Evolutionary conservation across 768 basidiomycete species (phyloP).

Genomic region (Hypholoma fasciculare): DNA sequence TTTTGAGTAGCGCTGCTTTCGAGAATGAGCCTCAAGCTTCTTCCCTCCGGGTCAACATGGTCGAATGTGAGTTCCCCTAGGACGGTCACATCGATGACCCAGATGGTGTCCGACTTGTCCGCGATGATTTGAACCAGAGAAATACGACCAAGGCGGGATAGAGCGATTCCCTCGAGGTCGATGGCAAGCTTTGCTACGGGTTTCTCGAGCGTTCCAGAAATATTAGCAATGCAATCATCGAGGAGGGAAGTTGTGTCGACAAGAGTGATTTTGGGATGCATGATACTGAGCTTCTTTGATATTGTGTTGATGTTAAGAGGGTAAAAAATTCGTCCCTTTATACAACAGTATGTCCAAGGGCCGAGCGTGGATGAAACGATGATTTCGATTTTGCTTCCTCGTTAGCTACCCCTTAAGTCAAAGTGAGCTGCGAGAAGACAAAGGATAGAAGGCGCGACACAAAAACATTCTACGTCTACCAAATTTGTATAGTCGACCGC

Average conservation of each 20-base stretch:
- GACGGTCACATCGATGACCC: conserved; percentile 34
- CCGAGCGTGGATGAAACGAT: too few relatives aligned
- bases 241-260: conserved; percentile 15
- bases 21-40: conserved; percentile 9
- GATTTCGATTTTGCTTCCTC: too few relatives aligned
- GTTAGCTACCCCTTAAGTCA: too few relatives aligned
- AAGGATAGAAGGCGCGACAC: too few relatives aligned
- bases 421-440: too few relatives aligned
- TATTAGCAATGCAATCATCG: conserved; percentile 13
- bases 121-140: conserved; percentile 31
- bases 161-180: conserved; percentile 34
- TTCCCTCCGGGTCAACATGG: conserved; percentile 20
- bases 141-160: conserved; percentile 29
- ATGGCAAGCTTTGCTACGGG: conserved; percentile 23
- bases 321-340: neutral
- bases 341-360: neutral
- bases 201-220: neutral
- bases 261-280: conserved; percentile 5
- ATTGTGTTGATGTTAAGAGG: neutral
- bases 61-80: conserved; percentile 28
- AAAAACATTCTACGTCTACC: too few relatives aligned
- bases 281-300: neutral
- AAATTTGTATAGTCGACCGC: too few relatives aligned
- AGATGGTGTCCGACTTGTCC: conserved; percentile 24
- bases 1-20: conserved; percentile 7